A percentile compares a stretch with the other conserved stretches of the same genome.
These are phyloP conservation scores for Cucurbitaria berberidis DNA, from an alignment of 2,329 filamentous ascomycete genomes.

Conservation along the genomic window DNA sequence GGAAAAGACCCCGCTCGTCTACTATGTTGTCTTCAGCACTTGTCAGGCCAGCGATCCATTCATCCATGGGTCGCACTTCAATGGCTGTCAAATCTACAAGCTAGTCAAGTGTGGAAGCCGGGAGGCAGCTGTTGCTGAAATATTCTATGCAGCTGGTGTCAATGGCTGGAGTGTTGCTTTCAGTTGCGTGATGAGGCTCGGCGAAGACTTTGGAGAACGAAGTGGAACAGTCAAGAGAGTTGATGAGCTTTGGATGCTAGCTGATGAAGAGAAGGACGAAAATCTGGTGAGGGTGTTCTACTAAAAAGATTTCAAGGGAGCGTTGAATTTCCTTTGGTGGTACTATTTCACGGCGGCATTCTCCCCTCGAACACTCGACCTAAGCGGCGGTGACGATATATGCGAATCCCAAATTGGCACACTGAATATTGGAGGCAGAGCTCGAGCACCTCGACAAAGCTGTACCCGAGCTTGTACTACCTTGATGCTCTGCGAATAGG, in stretches of 20 bases:
- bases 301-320: conserved; percentile 14
- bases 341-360: neutral
- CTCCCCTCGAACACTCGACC: neutral
- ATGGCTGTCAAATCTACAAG: conserved; percentile 37
- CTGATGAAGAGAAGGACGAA: conserved; percentile 23
- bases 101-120: conserved; percentile 41
- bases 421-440: neutral
- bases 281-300: conserved; percentile 37
- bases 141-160: conserved; percentile 36
- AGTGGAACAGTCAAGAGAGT: conserved; percentile 26
- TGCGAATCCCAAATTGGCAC: neutral
- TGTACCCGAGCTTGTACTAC: neutral
- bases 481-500: neutral
- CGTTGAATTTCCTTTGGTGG: neutral
- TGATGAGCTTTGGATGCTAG: conserved; percentile 33
- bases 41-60: conserved; percentile 25
- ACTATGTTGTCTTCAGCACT: conserved; percentile 36
- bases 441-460: neutral
- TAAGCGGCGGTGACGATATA: neutral
- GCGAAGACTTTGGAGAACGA: conserved; percentile 30
- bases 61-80: conserved; percentile 11
- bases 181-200: conserved; percentile 36
- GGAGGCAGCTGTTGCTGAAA: conserved; percentile 38
- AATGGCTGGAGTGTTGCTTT: conserved; percentile 43
- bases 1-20: conserved; percentile 28